Base-by-base conservation (phyloP, 2,329 filamentous ascomycete species). In the Pezicula neosporulosa region DNA sequence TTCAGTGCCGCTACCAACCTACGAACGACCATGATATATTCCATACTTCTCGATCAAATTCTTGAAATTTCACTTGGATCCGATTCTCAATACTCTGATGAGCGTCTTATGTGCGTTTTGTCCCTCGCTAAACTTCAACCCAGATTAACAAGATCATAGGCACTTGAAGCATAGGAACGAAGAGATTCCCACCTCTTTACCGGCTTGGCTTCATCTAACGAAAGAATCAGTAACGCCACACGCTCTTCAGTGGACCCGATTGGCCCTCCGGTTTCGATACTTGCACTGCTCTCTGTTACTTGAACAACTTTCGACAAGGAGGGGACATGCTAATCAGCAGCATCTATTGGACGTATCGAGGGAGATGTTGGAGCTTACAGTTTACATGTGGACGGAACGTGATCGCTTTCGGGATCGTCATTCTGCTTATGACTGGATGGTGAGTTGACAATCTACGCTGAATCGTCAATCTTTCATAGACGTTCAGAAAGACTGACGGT, bases 1-100 rank as follows among this genome's bases (percentile, higher is more conserved):
- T 52, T 70, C 2, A 62, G 67, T 33, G 56, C 66, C 3, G 56
- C 67, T 8, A 72, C 71, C 6, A 45, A 56, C 7, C 48, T 45
- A n/a, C 36, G 58, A 18, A 52, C 53, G 43, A 45, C 49, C 30
- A 28, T 55, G 3, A 12, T 53, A 12, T 36, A 47, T 28, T 51
- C 53, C 4, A 24, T 44, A 3, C 45, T 60, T 12, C 51, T 49
- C n/a, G 54, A 58, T 45, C 55, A 59, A 27, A 43, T 57, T 10
- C 48, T 59, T 49, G 58, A 59, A 36, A 18, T 60, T 1, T 54
- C 56, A 42, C 24, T 59, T 6, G 58, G 56, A 8, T 54, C 48
- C 39, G 21, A 44, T 30, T 21, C 33, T 7, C 42, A 53, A 4
- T 54, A 48, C 33, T 54, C 51, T 3, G 51, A 51, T 37, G 51